A percentile compares a stretch with the other conserved stretches of the same genome.
These are phyloP conservation scores for Taxillus chinensis DNA, from an alignment of 164 flowering plant species.

Conservation along the genomic window DNA sequence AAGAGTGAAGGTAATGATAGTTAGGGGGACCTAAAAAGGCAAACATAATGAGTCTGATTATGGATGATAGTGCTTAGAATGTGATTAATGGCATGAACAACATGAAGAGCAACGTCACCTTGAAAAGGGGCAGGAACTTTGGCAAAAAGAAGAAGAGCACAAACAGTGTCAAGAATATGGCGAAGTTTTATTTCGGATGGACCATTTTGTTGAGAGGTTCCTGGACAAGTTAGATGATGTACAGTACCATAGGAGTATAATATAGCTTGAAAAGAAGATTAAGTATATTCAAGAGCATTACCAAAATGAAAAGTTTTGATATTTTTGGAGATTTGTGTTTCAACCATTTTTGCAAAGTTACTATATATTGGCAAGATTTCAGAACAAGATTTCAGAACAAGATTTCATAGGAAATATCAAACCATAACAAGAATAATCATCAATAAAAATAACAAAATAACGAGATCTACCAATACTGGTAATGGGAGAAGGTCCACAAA, in stretches of 20 bases:
- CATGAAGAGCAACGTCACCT: neutral
- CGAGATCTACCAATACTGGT: too few species aligned
- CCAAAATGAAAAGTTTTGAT: neutral
- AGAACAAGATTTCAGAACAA: too few species aligned
- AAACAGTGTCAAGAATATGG: neutral
- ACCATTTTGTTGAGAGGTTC: neutral
- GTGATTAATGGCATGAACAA: too few species aligned
- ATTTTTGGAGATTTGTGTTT: neutral
- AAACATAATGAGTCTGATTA: too few species aligned
- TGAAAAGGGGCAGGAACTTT: neutral
- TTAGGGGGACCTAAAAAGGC: too few species aligned
- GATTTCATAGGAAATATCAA: neutral
- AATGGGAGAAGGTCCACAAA: too few species aligned
- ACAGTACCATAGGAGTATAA: neutral
- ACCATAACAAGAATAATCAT: too few species aligned
- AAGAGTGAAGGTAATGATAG: too few species aligned
- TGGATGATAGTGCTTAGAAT: too few species aligned
- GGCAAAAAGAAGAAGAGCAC: neutral
- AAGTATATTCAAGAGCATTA: neutral
- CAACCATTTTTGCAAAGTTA: neutral
- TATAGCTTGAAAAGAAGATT: neutral
- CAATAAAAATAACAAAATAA: too few species aligned
- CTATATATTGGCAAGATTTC: neutral
- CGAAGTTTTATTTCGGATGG: neutral
- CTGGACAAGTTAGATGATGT: neutral